Base-by-base conservation (phyloP, 129 eudicot species). In the Flaveria brownii region DNA sequence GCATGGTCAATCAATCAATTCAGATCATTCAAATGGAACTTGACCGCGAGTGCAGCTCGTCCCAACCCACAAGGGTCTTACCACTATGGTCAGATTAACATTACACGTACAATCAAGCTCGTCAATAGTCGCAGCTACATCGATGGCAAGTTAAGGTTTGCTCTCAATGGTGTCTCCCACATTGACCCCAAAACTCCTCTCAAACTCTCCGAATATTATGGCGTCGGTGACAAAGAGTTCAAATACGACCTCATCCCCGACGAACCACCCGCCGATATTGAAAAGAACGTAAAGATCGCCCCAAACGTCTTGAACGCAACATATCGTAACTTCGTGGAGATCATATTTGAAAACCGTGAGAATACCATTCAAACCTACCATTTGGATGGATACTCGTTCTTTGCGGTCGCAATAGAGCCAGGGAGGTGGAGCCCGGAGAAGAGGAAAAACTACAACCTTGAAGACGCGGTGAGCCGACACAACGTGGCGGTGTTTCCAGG, bases 41-140 rank as follows among this genome's bases (percentile, higher is more conserved):
- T 93, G 14, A 93, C 98, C 8, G 98, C 98, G 6, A 93, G 98
- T 12, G 98, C 98, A n/a, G 98, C 97, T 47, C 87, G 98, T 13
- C 98, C 96, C 25, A 92, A 92, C 87, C 98, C 96, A 25, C 98
- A 92, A 65, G 98, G 98, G 10, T 92, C 98, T 8, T 92, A 92
- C 85, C 96, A 89, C 77, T 92, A 92, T 26, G 98, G 98, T 17
- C 57, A 88, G 42, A 93, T 93, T 82, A 90, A 90, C 86, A 93
- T 93, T 81, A 93, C 98, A 15, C 95, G 98, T 36, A 93, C 98
- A 76, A 90, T 93, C 84, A 90, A 80, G 85, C 65, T 93, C 26
- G 82, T 70, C 28, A 90, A 83, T 82, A 67, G 81, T n/a, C 61
- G 87, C 16, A 65, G n/a, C 67, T 61, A 57, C 39, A 78, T 90